Percentiles rank a stretch among this genome's conserved stretches.
These are phyloP conservation scores for Urochloa ruziziensis DNA, from an alignment of 176 grass and related monocot species.

Conservation along the genomic window DNA sequence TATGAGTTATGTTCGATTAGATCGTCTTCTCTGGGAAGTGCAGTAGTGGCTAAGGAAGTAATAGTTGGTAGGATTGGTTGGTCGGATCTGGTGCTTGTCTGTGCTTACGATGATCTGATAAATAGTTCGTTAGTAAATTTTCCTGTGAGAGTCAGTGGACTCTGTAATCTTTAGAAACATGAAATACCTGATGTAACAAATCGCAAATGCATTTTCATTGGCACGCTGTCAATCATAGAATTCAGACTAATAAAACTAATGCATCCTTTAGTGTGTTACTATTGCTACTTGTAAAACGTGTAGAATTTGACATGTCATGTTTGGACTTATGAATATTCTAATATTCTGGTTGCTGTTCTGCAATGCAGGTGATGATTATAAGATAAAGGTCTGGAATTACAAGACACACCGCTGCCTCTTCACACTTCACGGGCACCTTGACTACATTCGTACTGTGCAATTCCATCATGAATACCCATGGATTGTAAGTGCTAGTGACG, in stretches of 20 bases:
- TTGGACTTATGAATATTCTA: neutral
- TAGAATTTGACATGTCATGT: neutral
- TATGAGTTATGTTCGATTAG: neutral
- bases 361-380: constrained; percentile 91
- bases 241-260: neutral
- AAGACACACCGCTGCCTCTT: constrained; percentile 99
- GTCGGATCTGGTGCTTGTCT: constrained; percentile 37
- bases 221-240: neutral
- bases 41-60: constrained; percentile 2
- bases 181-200: neutral
- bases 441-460: constrained; percentile 95
- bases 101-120: neutral
- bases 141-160: neutral
- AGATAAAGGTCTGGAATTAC: constrained; percentile 99
- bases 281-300: neutral
- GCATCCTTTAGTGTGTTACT: neutral
- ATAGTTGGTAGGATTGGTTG: constrained; percentile 23
- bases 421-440: constrained; percentile 89
- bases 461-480: constrained; percentile 88
- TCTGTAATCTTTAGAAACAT: neutral
- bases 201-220: neutral
- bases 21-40: neutral
- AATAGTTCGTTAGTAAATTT: neutral
- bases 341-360: constrained; percentile 4
- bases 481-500: constrained; percentile 81